Base-by-base conservation (phyloP, 228 moss, liverwort and hornwort genomes). In the Sphagnum magellanicum region DNA sequence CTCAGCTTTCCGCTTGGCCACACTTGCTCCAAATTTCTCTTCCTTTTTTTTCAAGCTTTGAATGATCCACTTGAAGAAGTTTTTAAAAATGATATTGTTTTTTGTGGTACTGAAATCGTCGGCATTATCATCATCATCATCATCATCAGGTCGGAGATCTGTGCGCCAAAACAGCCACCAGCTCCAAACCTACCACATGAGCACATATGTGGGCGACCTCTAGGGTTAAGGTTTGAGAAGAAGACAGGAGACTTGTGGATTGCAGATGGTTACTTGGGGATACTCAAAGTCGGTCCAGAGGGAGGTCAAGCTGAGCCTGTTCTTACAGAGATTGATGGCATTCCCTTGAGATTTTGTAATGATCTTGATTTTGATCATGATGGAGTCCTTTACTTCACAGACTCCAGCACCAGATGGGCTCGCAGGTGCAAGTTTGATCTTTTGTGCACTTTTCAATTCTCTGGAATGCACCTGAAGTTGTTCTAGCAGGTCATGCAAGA, bases 221-320 rank as follows among this genome's bases (percentile, higher is more conserved):
- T 88, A 65, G 88, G 88, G 6, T 61, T 88, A 8, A 70, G 84
- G 46, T 88, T 88, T 63, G 61, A 82, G 73, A 79, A 78, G 52
- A 59, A 68, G 5, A 80, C 83, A 1, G 84, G 84, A 8, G 84
- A 84, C 5, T 72, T 88, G 8, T 77, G 64, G 71, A 88, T 84
- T 5, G 72, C 72, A 7, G 88, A 88, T 63, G 69, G 81, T 13
- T 84, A 84, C 77, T 69, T 84, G 32, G 88, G 84, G 48, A 77
- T 84, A 6, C 62, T 84, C 64, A 81, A 77, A 59, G 84, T 88
- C 17, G 81, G 84, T 4, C 72, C 79, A 0, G 75, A 84, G 58
- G 87, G 87, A 13, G 87, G 87, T 47, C 52, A 84, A 63, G 81
- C 87, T 48, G 73, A 77, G 63, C 64, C 76, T 14, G 6, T 84